Percentiles rank a stretch among this genome's conserved stretches.
Evolutionary conservation across 2,329 filamentous ascomycete genomes (phyloP).

Genomic region (Ceratocystis cacaofunesta): DNA sequence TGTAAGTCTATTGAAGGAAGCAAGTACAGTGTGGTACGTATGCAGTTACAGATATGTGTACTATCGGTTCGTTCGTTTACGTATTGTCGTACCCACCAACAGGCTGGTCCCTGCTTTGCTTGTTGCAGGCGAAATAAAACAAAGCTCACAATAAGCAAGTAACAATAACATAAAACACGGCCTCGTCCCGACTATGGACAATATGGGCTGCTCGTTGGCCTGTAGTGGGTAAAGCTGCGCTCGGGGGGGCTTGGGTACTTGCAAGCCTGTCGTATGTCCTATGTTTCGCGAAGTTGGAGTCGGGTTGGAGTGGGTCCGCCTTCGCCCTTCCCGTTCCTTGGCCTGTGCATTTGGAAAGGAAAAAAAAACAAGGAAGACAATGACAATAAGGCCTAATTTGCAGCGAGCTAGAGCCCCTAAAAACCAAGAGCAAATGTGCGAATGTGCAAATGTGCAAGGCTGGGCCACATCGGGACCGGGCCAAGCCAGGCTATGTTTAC

Average conservation of each 20-base stretch:
- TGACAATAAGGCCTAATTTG: no score
- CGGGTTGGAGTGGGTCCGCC: background rate
- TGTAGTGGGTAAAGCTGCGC: background rate
- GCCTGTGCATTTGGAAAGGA: background rate
- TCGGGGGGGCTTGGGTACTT: background rate
- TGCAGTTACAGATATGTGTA: conserved; percentile 5
- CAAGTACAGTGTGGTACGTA: background rate
- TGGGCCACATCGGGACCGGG: no score
- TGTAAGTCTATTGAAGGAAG: background rate
- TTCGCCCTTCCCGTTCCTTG: conserved; percentile 1
- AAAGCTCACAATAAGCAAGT: background rate
- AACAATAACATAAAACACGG: background rate
- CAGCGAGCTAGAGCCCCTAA: no score
- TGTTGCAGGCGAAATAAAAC: background rate
- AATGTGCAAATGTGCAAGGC: no score
- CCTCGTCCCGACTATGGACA: background rate
- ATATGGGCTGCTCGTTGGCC: background rate
- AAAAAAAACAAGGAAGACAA: background rate
- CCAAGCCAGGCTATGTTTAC: no score
- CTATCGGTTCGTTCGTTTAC: conserved; percentile 3
- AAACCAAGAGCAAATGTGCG: no score
- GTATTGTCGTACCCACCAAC: background rate
- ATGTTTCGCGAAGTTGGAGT: background rate
- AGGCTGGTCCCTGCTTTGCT: background rate
- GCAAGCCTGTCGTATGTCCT: no score